Base-by-base conservation (phyloP, 495 filamentous ascomycete species). In the Aspergillus ellipticus region DNA sequence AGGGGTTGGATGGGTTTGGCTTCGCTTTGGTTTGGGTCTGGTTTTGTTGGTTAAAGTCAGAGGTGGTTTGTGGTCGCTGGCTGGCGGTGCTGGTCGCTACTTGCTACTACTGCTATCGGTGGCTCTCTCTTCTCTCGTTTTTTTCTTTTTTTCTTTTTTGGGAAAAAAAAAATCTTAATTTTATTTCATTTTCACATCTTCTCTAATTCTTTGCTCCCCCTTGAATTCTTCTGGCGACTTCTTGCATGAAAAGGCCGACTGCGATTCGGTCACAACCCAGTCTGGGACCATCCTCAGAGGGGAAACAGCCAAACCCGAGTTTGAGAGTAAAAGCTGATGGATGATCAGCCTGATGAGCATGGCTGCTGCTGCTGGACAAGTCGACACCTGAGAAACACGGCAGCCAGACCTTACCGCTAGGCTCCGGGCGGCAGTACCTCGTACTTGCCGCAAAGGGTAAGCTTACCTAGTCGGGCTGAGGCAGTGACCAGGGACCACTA, bases 121-220 rank as follows among this genome's bases (percentile, higher is more conserved):
- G 42, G 42, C 22, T 46, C 42, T 46, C 42, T 20, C 16, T 46
- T 46, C 28, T n/a, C 7, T 51, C 11, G 16, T 35, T 39, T 11
- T 3, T 17, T 22, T 42, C 54, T 43, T 48, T 51, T 22, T 42
- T 54, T 54, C 50, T 57, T 52, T 20, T 4, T 46, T n/a, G n/a
- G n/a, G n/a, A n/a, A n/a, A n/a, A 28, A 28, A 28, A 28, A 28
- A 28, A 28, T 28, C 24, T 28, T 28, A 28, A 28, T 28, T 28
- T 28, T 28, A 28, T 4, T 28, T 28, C 7, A 28, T 4, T 28
- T 28, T 28, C 24, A 28, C 24, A 39, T 13, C 2, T 39, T n/a
- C 11, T 39, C n/a, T 15, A n/a, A n/a, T 39, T 39, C 11, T 4
- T 15, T 15, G 1, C 13, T n/a, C 11, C 35, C 35, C 35, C n/a